Base-by-base conservation (phyloP, 306 rosid species). In the Castanopsis chinensis region DNA sequence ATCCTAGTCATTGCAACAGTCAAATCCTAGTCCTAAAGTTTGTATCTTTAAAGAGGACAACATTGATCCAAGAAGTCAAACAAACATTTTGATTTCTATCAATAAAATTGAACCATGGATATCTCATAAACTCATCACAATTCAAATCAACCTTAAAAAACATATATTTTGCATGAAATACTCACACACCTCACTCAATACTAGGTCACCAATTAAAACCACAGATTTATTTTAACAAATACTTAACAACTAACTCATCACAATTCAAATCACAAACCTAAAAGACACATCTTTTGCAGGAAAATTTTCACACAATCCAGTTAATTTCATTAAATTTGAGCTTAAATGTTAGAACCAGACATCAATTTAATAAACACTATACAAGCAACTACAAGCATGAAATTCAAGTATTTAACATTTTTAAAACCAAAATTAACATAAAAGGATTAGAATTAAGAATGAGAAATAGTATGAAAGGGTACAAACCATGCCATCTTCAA, bases 401-500 rank as follows among this genome's bases (percentile, higher is more conserved):
- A 79, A 79, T 2, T 71, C n/a, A 35, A 6, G 49, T 33, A 19
- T 2, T 35, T 52, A 25, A 37, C 33, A 57, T 3, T 25, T 25
- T 7, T 18, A 57, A 3, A 32, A 55, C 53, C 41, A 55, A 52
- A 52, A 73, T 27, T 27, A 25, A 37, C 60, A 59, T 21, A 54
- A 9, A 20, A 68, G 63, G 55, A n/a, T 5, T 0, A 18, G 52
- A 70, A 49, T 37, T 64, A 52, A 67, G 8, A 30, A 54, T 14
- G 57, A 68, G 52, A 23, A 67, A 64, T 77, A 52, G 94, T 82
- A 88, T 89, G 99, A 80, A 95, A 95, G 92, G 98, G 93, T 93
- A 93, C 99, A 93, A 89, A 96, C 99, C 99, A 96, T 96, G 91
- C 99, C 99, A 82, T 96, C 99, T 88, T 96, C 99, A 51, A 91